These are phyloP conservation scores for Tagetes patula DNA, from an alignment of 129 eudicot genomes.

Conservation along the genomic window DNA sequence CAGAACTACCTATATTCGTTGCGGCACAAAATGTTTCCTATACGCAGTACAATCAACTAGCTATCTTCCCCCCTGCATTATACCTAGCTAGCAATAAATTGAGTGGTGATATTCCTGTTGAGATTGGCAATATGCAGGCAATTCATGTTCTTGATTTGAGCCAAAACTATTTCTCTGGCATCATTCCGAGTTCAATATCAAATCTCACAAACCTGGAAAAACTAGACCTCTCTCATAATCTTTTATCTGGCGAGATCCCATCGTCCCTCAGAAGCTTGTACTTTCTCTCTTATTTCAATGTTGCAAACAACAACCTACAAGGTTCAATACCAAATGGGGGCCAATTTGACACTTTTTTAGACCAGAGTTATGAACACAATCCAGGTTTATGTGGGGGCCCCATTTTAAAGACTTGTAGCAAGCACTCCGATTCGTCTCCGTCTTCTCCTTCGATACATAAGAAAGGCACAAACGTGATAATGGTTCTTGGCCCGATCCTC, in stretches of 20 bases:
- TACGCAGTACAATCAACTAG: neutral
- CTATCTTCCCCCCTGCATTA: neutral
- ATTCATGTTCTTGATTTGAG: neutral
- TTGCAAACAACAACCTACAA: neutral
- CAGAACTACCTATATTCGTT: neutral
- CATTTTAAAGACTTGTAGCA: neutral
- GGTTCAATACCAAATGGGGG: constrained; percentile 1
- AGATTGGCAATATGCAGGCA: neutral
- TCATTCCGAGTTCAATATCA: neutral
- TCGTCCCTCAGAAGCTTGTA: neutral
- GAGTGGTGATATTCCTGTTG: neutral
- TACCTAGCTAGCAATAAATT: neutral
- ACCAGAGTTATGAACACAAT: neutral
- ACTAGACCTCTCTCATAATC: neutral
- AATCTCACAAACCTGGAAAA: neutral
- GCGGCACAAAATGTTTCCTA: neutral
- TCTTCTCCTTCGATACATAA: neutral
- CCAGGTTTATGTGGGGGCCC: neutral
- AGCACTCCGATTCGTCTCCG: neutral
- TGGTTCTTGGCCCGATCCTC: neutral
- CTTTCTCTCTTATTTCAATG: neutral
- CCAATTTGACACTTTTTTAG: neutral
- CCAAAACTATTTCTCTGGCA: neutral
- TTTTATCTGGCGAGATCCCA: neutral
- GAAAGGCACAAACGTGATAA: neutral